Percentiles rank a stretch among this genome's conserved stretches.
phyloP scores from a whole-genome alignment of 148 eudicot species.

The Polygonum maritimum region DNA sequence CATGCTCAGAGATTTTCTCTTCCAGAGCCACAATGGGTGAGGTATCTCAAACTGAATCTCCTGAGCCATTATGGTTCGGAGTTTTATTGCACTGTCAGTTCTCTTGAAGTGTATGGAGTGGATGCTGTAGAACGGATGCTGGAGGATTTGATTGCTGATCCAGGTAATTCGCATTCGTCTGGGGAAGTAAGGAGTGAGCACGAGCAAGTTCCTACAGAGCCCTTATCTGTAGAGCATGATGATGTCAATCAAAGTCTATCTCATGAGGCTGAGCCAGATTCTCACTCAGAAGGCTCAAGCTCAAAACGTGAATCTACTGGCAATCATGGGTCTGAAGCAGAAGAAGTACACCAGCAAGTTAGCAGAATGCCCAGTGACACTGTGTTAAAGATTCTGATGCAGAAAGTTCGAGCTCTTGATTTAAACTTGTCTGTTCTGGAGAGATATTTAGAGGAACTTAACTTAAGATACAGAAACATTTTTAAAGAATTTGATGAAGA shows the following conservation, averaged over 20 bases:
- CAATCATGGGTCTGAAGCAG: conserved; percentile 40
- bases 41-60: conserved; percentile 73
- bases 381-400: conserved; percentile 92
- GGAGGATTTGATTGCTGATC: conserved; percentile 76
- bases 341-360: conserved; percentile 60
- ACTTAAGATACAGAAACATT: conserved; percentile 61
- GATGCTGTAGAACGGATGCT: conserved; percentile 97
- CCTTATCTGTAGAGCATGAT: not conserved
- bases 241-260: conserved; percentile 1
- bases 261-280: not conserved
- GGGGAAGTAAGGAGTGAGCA: conserved; percentile 16
- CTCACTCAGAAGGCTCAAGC: not conserved
- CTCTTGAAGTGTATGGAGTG: conserved; percentile 88
- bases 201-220: not conserved
- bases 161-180: conserved; percentile 27
- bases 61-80: conserved; percentile 85
- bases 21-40: conserved; percentile 83
- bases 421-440: conserved; percentile 81
- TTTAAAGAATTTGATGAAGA: conserved; percentile 72
- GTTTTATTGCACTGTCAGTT: conserved; percentile 86
- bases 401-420: conserved; percentile 82
- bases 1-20: conserved; percentile 77
- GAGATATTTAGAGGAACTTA: conserved; percentile 81
- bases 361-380: conserved; percentile 97
- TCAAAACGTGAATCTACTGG: not conserved